Evolutionary conservation across 768 basidiomycete species (phyloP).

Genomic region (Mycena venus): DNA sequence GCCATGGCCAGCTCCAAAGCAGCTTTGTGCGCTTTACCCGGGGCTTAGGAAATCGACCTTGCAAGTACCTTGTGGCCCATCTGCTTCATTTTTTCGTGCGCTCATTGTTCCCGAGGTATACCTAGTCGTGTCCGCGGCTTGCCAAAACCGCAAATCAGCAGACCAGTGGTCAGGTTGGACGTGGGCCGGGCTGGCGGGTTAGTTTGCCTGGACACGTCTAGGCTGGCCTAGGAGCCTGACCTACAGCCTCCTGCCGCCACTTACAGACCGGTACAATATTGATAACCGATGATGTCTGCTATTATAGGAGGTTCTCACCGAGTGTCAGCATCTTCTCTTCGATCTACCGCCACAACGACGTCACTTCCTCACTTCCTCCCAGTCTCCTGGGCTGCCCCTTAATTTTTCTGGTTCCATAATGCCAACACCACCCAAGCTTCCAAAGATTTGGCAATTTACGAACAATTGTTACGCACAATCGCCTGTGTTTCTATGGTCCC

Average conservation of each 20-base stretch:
- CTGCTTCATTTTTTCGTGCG: neutral
- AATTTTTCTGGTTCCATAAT: neutral
- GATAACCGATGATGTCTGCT: neutral
- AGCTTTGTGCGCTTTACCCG: constrained; percentile 10
- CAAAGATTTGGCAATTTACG: too few species aligned
- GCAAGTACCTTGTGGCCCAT: neutral
- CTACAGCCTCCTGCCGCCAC: too few species aligned
- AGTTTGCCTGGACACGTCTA: neutral
- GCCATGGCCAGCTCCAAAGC: neutral
- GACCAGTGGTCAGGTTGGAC: too few species aligned
- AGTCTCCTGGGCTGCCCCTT: neutral
- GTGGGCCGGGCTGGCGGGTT: too few species aligned
- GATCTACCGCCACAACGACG: neutral
- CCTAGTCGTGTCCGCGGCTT: neutral
- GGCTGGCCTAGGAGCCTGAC: too few species aligned
- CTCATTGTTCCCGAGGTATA: constrained; percentile 8
- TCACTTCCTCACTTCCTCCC: neutral
- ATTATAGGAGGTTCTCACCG: neutral
- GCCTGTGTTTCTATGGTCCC: neutral
- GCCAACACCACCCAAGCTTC: neutral
- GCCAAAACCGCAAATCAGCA: neutral
- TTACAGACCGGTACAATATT: neutral
- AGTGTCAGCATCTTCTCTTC: constrained; percentile 1
- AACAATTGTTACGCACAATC: neutral
- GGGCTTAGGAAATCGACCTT: constrained; percentile 15